Evolutionary conservation across 805 yeast genomes (phyloP).

Genomic region (Brettanomyces sp.): DNA sequence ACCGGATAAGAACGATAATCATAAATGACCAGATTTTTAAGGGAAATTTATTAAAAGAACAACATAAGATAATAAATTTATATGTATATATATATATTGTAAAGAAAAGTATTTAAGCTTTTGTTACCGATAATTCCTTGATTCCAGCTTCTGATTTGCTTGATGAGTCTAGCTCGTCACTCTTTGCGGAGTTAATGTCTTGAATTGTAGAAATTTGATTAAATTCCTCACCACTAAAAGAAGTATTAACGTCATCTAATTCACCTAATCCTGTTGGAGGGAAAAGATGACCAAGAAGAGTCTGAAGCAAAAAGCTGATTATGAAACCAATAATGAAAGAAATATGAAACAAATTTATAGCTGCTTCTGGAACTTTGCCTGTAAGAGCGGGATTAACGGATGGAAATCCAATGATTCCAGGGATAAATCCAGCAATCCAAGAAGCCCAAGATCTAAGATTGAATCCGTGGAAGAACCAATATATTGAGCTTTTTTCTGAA

Average conservation of each 20-base stretch:
- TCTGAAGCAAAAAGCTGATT: background rate
- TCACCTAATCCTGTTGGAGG: constrained; percentile 24
- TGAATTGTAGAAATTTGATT: too few species aligned
- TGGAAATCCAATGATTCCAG: constrained; percentile 18
- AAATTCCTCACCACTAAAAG: too few species aligned
- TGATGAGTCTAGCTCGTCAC: too few species aligned
- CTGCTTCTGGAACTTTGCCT: constrained; percentile 27
- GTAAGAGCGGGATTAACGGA: constrained; percentile 31
- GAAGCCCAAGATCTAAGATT: constrained; percentile 58
- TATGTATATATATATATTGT: too few species aligned
- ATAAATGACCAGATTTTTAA: too few species aligned
- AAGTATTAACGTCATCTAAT: constrained; percentile 1
- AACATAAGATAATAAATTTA: too few species aligned
- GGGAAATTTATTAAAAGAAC: too few species aligned
- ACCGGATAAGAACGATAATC: too few species aligned
- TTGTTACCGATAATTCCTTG: too few species aligned
- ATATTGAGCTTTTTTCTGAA: constrained; percentile 18
- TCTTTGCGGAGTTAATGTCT: too few species aligned
- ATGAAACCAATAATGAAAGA: constrained; percentile 26
- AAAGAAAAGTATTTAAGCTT: too few species aligned
- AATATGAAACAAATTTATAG: constrained; percentile 32
- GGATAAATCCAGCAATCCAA: constrained; percentile 33
- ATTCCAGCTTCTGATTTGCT: too few species aligned
- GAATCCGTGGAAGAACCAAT: constrained; percentile 39
- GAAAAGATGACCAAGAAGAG: constrained; percentile 20